phyloP scores from a whole-genome alignment of 352 stramenopile species.

The Lagenidium giganteum region DNA sequence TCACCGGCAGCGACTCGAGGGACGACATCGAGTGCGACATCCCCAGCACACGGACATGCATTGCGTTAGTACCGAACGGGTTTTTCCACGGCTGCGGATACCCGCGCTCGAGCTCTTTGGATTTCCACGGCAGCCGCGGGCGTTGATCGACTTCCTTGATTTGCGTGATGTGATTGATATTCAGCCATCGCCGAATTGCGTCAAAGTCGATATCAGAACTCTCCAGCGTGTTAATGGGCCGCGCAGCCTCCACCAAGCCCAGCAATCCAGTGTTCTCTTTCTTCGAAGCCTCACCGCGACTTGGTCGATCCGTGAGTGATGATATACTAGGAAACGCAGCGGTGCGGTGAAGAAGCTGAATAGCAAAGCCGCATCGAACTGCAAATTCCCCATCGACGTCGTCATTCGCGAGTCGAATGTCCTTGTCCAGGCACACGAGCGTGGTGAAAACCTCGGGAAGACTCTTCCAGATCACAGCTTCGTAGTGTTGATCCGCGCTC shows the following conservation, averaged over 20 bases:
- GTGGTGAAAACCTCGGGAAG: constrained; percentile 38
- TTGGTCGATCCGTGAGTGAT: not conserved
- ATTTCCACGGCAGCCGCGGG: constrained; percentile 24
- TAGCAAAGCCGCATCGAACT: constrained; percentile 29
- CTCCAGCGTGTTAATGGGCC: too few relatives aligned
- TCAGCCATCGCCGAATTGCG: too few relatives aligned
- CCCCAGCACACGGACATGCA: not conserved
- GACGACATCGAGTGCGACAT: too few relatives aligned
- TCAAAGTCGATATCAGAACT: too few relatives aligned
- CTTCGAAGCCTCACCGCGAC: constrained; percentile 13
- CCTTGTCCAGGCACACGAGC: constrained; percentile 12
- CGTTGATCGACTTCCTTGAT: too few relatives aligned
- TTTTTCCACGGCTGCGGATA: constrained; percentile 25
- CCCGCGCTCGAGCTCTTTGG: constrained; percentile 3
- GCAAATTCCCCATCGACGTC: constrained; percentile 4
- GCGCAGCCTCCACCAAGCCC: constrained; percentile 10
- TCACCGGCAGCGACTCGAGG: too few relatives aligned
- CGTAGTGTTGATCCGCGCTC: constrained; percentile 9
- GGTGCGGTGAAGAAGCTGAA: constrained; percentile 38
- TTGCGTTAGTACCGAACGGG: not conserved
- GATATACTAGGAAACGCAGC: constrained; percentile 37
- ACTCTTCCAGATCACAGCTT: constrained; percentile 27
- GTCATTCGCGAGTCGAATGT: not conserved
- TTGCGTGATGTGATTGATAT: too few relatives aligned
- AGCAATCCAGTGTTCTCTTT: constrained; percentile 15